Evolutionary conservation across 805 yeast genomes (phyloP).

Genomic region (Metschnikowia peoriensis): DNA sequence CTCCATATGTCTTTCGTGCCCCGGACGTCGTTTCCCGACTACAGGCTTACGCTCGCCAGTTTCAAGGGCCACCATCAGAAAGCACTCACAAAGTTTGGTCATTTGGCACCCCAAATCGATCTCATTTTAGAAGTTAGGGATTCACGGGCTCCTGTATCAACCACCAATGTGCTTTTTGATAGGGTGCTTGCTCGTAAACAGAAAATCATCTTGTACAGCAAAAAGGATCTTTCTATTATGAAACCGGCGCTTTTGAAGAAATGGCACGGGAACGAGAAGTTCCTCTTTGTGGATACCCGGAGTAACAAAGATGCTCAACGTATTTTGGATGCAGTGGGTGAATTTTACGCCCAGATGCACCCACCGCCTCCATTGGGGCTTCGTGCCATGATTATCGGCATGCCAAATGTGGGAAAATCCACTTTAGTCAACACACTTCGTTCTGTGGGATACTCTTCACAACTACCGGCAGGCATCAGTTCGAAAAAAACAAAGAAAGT

Average conservation of each 20-base stretch:
- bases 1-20: conserved; percentile 54
- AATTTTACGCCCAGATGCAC: conserved; percentile 42
- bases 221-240: conserved; percentile 60
- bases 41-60: conserved; percentile 67
- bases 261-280: conserved; percentile 38
- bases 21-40: conserved; percentile 67
- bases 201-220: conserved; percentile 71
- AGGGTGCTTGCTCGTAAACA: conserved; percentile 54
- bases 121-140: conserved; percentile 83
- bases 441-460: conserved; percentile 33
- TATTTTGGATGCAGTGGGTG: conserved; percentile 50
- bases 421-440: conserved; percentile 78
- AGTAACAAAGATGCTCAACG: conserved; percentile 46
- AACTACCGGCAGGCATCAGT: conserved; percentile 28
- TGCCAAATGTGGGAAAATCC: conserved; percentile 98
- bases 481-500: conserved; percentile 52
- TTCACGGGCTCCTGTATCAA: conserved; percentile 82
- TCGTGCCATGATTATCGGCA: conserved; percentile 75
- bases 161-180: conserved; percentile 78
- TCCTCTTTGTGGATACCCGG: conserved; percentile 57
- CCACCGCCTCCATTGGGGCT: conserved; percentile 86
- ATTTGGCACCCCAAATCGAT: conserved; percentile 76
- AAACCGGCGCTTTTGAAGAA: conserved; percentile 30
- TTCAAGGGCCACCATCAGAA: conserved; percentile 90
- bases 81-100: conserved; percentile 66